These are phyloP conservation scores for Setaria italica DNA, from an alignment of 202 grass and related monocot species.

Conservation along the genomic window DNA sequence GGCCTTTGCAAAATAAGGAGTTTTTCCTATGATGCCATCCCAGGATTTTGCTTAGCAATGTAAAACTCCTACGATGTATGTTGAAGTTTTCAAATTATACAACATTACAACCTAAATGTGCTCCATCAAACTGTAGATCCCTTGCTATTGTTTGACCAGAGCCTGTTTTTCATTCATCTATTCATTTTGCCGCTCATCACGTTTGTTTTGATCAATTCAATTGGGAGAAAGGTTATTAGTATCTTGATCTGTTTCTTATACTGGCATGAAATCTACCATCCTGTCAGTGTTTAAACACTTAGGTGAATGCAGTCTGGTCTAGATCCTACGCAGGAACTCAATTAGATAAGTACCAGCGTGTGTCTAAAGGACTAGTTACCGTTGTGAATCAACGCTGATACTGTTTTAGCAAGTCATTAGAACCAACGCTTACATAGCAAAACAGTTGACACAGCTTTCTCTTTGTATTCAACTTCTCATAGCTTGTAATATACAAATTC, in stretches of 20 bases:
- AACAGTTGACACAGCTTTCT: not conserved
- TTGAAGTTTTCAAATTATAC: slow-evolving; percentile 9
- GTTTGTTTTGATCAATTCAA: not conserved
- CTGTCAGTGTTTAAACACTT: no score
- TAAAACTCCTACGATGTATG: not conserved
- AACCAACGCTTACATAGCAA: not conserved
- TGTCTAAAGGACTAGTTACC: no score
- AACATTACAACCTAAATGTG: not conserved
- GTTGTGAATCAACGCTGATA: no score
- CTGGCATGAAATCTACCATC: not conserved
- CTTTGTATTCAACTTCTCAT: not conserved
- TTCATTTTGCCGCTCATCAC: not conserved
- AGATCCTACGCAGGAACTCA: no score
- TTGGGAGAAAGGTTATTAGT: not conserved
- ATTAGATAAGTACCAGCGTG: no score
- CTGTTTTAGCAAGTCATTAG: no score
- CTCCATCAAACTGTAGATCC: not conserved
- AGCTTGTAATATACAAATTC: not conserved
- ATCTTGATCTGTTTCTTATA: not conserved
- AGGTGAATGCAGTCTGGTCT: no score
- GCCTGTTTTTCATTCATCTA: not conserved
- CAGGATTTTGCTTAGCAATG: slow-evolving; percentile 35
- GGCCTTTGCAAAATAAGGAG: slow-evolving; percentile 38
- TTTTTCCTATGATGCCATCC: slow-evolving; percentile 42
- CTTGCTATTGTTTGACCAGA: not conserved